Evolutionary conservation across 768 basidiomycete genomes (phyloP).

Genomic region (Trichaptum fuscoviolaceum): DNA sequence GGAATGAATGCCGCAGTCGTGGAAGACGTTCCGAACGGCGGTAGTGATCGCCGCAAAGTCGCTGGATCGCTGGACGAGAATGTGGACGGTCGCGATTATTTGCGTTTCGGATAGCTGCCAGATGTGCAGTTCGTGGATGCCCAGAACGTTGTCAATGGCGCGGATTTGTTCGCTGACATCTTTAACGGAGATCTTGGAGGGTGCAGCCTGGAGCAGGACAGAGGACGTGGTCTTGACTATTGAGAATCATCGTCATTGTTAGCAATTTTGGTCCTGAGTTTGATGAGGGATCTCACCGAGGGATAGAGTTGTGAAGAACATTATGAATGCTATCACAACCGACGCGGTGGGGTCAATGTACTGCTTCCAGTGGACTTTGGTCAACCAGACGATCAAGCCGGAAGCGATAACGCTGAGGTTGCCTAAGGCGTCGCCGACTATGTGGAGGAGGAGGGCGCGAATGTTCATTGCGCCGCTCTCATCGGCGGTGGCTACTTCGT

Average conservation of each 20-base stretch:
- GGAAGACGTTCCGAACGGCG: conserved; percentile 36
- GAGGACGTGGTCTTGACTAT: conserved; percentile 36
- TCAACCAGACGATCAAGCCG: conserved; percentile 16
- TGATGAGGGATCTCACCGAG: conserved; percentile 9
- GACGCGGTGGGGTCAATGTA: conserved; percentile 20
- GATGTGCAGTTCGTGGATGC: conserved; percentile 45
- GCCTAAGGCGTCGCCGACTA: conserved; percentile 18
- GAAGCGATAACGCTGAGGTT: conserved; percentile 20
- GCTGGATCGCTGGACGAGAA: conserved; percentile 30
- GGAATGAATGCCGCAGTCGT: conserved; percentile 41
- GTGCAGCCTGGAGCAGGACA: conserved; percentile 44
- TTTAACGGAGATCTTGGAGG: conserved; percentile 39
- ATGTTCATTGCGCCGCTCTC: conserved; percentile 18
- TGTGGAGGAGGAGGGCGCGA: conserved; percentile 15
- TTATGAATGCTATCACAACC: conserved; percentile 15
- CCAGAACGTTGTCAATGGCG: conserved; percentile 35
- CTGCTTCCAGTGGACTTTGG: conserved; percentile 11
- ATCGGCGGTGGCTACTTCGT: conserved; percentile 31
- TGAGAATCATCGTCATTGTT: no score
- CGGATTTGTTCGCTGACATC: conserved; percentile 34
- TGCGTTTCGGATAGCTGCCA: conserved; percentile 47
- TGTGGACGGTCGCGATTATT: conserved; percentile 43
- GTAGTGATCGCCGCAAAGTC: conserved; percentile 38
- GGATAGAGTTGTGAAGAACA: conserved; percentile 16
- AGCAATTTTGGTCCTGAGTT: no score